Evolutionary conservation across 202 grass and related monocot genomes (phyloP), one percentile per base, ranked within the genome.

Genomic region (Cymbopogon flexuosus): DNA sequence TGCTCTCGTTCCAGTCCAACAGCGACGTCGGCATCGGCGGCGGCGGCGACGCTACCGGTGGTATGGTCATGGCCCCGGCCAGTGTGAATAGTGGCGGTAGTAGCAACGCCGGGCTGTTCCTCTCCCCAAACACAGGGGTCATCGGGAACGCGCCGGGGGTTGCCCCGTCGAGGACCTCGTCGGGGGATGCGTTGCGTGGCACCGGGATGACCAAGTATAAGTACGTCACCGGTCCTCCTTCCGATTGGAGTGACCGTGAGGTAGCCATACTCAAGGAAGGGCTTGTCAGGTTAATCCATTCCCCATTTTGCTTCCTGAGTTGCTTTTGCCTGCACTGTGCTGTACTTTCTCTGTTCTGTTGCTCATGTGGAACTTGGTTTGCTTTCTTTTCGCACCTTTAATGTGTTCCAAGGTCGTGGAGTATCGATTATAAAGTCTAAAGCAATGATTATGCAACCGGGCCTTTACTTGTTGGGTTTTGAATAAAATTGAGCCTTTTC

Each of bases 1-100:
- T 96, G 87, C 87, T 99, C 16, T 99, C 96, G 21, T 99, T 99
- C 81, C 93, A 96, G 62, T 89, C 96, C 46, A 86, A 15, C 87
- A 81, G 76, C 82, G 79, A 84, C 24, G n/a, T 46, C 1, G 37
- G 75, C 70, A 75, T 65, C 41, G 13, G 52, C n/a, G 63, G 68
- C 30, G 68, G 49, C 51, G 51, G 7, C 52, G 52, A 22, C 52
- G 52, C 62, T 61, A 56, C 78, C 16, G 73, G 77, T 41, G 88
- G 78, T 16, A 80, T 90, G 83, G 81, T 84, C 73, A 62, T 79
- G 54, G 41, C 81, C 24, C 54, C 78, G 15, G 71, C 77, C 15
- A 79, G 42, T 35, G 61, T 77, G 77, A 79, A n/a, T n/a, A n/a
- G 79, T 62, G 86, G 70, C 39, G 81, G 56, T 62, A 90, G 78